Conservation (phyloP, 164 flowering plant genomes). For the Vitis rotundifolia region DNA sequence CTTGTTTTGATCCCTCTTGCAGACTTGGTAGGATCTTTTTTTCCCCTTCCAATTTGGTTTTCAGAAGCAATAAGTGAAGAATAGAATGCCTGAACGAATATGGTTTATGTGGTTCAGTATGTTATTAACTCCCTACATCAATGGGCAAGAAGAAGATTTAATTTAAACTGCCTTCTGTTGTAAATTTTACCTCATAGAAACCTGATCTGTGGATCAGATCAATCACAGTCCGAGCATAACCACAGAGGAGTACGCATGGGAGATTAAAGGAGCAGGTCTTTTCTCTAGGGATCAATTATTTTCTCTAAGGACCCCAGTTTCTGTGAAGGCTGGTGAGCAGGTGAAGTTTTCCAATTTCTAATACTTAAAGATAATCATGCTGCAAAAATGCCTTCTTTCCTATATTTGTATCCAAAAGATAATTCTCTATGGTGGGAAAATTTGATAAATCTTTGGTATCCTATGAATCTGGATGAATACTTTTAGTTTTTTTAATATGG, state of each 20-base stretch:
- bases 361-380: background rate
- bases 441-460: too few species aligned
- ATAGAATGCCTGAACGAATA: background rate
- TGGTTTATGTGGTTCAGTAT: too few species aligned
- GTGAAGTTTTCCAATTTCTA: conserved; percentile 27
- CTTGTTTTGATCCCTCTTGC: conserved; percentile 87
- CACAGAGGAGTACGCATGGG: conserved; percentile 73
- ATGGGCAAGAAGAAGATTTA: too few species aligned
- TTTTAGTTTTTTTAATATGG: too few species aligned
- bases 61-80: background rate
- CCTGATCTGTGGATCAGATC: conserved; percentile 40
- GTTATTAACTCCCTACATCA: too few species aligned
- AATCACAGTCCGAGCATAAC: conserved; percentile 72
- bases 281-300: conserved; percentile 83
- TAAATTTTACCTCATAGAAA: background rate
- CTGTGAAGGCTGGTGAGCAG: conserved; percentile 93
- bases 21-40: conserved; percentile 57
- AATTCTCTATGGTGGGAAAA: too few species aligned
- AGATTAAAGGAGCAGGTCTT: conserved; percentile 88
- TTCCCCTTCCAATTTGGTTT: background rate
- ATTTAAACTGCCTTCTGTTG: background rate
- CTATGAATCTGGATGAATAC: too few species aligned
- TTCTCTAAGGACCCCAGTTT: conserved; percentile 65
- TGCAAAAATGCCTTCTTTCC: too few species aligned
- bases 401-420: too few species aligned